Base-by-base conservation (phyloP, 495 filamentous ascomycete genomes). In the Aspergillus sparsus region DNA sequence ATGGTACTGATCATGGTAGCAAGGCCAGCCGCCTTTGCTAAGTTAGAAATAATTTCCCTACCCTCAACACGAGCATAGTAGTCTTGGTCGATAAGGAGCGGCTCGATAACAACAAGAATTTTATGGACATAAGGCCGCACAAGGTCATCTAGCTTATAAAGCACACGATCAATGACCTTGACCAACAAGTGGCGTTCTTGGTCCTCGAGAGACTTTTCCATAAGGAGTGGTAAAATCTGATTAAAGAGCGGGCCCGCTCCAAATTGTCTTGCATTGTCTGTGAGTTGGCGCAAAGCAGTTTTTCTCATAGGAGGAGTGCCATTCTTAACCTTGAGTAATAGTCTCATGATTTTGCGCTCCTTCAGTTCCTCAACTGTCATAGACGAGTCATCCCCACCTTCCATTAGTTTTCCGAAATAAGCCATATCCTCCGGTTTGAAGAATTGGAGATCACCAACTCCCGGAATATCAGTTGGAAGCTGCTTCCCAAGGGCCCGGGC, bases 401-500 rank as follows among this genome's bases (percentile, higher is more conserved):
- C 95, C 46, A 95, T 92, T 18, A 99, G 82, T 80, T 98, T 99
- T 55, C 94, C 93, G 66, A 99, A 99, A 77, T 99, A 99, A 33
- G 89, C 86, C 95, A 97, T 98, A 79, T 99, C 95, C 75, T 97
- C 94, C 9, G 91, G 85, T 76, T 99, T 99, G 83, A 98, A 98
- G 74, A 98, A 99, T 62, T 97, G 93, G 42, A 99, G 79, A 70
- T 99, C 95, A 54, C 95, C 95, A 45, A 99, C 93, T 32, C 95
- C 95, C 16, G 95, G 93, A 58, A 99, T 97, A 72, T 97, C 94
- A 5, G 92, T 96, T 9, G 95, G 95, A 61, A 98, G 85, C 67
- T 93, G 89, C 74, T 96, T 97, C 59, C 93, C 91, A 66, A 93
- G 82, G 33, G 89, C 71, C 62, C 88, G 83, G 55, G 84, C 85